These are phyloP conservation scores for Rhizopogon sp. DNA, from an alignment of 768 basidiomycete species.

Conservation along the genomic window DNA sequence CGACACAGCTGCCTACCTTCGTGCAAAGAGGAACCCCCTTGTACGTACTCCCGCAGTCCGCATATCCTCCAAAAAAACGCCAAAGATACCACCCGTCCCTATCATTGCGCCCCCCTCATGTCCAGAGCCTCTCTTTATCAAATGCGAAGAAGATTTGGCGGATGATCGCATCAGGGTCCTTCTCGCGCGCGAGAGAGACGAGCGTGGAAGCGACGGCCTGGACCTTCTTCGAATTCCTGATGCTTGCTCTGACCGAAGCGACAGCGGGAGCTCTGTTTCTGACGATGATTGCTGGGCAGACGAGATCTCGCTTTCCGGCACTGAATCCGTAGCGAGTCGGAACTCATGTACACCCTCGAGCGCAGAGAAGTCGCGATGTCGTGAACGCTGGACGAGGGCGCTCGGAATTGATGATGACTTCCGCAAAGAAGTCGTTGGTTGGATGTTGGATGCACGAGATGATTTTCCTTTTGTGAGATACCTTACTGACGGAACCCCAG, in stretches of 20 bases:
- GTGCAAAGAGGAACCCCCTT: conserved; percentile 19
- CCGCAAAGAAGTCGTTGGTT: conserved; percentile 32
- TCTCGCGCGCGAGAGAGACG: conserved; percentile 35
- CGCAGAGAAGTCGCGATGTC: not conserved
- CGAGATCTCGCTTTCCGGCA: conserved; percentile 6
- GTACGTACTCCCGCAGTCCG: conserved; percentile 13
- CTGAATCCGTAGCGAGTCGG: conserved; percentile 18
- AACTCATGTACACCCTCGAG: not conserved
- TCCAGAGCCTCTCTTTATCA: conserved; percentile 17
- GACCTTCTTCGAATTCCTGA: not conserved
- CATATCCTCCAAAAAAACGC: not conserved
- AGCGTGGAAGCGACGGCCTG: conserved; percentile 32
- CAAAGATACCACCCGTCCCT: conserved; percentile 31
- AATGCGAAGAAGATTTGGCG: conserved; percentile 36
- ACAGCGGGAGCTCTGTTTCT: conserved; percentile 8
- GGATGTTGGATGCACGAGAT: conserved; percentile 40
- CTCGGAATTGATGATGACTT: conserved; percentile 31
- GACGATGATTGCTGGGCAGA: conserved; percentile 16
- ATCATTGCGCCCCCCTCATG: conserved; percentile 50
- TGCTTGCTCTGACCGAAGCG: conserved; percentile 1
- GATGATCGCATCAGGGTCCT: conserved; percentile 38
- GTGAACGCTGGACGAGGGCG: conserved; percentile 10
- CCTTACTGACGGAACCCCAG: not conserved
- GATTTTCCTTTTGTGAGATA: not conserved
- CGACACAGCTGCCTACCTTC: conserved; percentile 13